Conservation (phyloP, 2,329 filamentous ascomycete genomes). For the Aspergillus pseudoterreus region DNA sequence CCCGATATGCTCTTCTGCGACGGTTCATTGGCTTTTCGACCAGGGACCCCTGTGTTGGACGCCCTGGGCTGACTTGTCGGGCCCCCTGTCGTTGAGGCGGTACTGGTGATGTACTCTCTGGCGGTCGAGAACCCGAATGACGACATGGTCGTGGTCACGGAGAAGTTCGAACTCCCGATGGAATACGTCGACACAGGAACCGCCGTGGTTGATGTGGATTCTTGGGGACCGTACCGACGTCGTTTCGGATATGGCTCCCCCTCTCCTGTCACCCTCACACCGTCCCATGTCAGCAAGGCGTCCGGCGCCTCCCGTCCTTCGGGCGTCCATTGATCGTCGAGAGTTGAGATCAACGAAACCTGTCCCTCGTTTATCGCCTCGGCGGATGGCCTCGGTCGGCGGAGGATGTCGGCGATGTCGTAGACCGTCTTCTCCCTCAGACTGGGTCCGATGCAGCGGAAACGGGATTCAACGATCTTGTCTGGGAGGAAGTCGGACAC, state of each 20-base stretch:
- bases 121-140: conserved; percentile 62
- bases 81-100: conserved; percentile 15
- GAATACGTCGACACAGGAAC: conserved; percentile 53
- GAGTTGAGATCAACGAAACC: conserved; percentile 45
- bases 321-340: conserved; percentile 65
- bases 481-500: conserved; percentile 70
- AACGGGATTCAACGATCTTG: conserved; percentile 48
- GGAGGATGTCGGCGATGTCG: conserved; percentile 68
- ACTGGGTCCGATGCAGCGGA: conserved; percentile 64
- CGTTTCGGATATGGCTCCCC: conserved; percentile 24
- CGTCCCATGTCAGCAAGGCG: conserved; percentile 37
- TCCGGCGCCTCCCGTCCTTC: conserved; percentile 52
- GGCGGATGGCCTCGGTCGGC: conserved; percentile 57
- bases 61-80: conserved; percentile 23
- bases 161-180: conserved; percentile 53
- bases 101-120: conserved; percentile 47
- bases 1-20: conserved; percentile 51
- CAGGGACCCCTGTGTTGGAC: conserved; percentile 23
- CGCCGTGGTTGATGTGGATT: conserved; percentile 23
- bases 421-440: conserved; percentile 61
- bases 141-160: conserved; percentile 38
- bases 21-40: conserved; percentile 37
- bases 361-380: conserved; percentile 51
- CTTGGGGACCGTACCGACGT: conserved; percentile 23
- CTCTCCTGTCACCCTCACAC: conserved; percentile 17